Evolutionary conservation across 1,284 basidiomycete genomes (phyloP).

Genomic region (Leccinum holopus): DNA sequence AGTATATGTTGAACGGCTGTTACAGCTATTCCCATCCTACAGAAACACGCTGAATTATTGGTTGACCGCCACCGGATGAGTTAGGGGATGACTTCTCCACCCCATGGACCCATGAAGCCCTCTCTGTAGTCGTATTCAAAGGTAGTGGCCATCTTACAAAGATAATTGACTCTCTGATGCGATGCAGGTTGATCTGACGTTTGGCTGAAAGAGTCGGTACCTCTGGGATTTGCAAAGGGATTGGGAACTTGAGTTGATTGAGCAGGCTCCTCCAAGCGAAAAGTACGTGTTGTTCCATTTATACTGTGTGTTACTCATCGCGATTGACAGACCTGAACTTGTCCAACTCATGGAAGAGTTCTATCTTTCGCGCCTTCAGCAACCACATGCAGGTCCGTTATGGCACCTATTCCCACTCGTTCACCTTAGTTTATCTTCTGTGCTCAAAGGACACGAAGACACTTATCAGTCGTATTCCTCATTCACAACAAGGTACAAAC

Average conservation of each 20-base stretch:
- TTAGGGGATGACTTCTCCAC: conserved; percentile 54
- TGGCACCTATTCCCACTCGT: background rate
- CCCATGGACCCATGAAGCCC: conserved; percentile 57
- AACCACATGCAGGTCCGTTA: conserved; percentile 66
- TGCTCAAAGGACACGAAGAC: conserved; percentile 58
- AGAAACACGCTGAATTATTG: conserved; percentile 69
- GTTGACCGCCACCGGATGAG: conserved; percentile 52
- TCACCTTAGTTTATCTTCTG: conserved; percentile 8
- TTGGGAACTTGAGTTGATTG: conserved; percentile 71
- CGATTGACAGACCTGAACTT: conserved; percentile 33
- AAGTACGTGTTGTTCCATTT: conserved; percentile 39
- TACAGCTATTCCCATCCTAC: conserved; percentile 70
- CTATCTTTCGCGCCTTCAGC: conserved; percentile 57
- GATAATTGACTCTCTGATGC: conserved; percentile 37
- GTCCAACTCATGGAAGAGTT: conserved; percentile 49
- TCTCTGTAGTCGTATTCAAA: conserved; percentile 57
- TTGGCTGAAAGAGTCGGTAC: conserved; percentile 53
- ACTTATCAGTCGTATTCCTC: conserved; percentile 84
- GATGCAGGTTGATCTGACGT: conserved; percentile 16
- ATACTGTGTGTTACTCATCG: conserved; percentile 22
- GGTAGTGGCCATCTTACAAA: conserved; percentile 60
- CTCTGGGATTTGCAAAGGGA: conserved; percentile 74
- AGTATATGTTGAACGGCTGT: conserved; percentile 15
- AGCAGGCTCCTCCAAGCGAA: conserved; percentile 43
- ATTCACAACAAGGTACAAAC: conserved; percentile 77